Conservation (phyloP, 2,329 filamentous ascomycete genomes). For the Aspergillus candidus region DNA sequence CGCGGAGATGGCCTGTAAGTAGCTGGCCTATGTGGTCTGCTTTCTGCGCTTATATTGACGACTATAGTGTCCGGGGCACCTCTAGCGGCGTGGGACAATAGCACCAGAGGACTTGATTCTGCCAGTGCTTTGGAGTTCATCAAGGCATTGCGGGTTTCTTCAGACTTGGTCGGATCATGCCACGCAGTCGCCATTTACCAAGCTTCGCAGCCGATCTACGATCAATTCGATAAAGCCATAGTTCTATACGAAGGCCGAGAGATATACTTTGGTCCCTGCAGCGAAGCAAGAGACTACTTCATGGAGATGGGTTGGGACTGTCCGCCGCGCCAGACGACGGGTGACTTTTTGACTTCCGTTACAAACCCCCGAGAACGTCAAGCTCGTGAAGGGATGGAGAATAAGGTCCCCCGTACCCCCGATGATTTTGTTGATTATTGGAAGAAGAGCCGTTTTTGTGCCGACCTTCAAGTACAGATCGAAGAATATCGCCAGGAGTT, state of each 20-base stretch:
- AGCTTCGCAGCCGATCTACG: constrained; percentile 47
- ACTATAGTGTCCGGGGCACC: constrained; percentile 29
- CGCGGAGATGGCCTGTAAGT: constrained; percentile 33
- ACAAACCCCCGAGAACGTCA: constrained; percentile 59
- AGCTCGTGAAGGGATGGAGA: constrained; percentile 53
- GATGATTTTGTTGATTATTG: constrained; percentile 59
- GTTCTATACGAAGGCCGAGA: constrained; percentile 72
- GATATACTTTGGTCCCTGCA: constrained; percentile 66
- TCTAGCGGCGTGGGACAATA: constrained; percentile 42
- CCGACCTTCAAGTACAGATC: constrained; percentile 31
- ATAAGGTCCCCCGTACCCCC: constrained; percentile 57
- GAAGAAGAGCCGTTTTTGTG: constrained; percentile 33
- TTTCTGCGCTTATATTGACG: not conserved
- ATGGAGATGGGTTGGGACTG: constrained; percentile 63
- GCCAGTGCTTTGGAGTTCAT: constrained; percentile 56
- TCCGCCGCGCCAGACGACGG: constrained; percentile 60
- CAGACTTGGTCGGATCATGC: constrained; percentile 46
- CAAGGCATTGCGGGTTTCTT: constrained; percentile 45
- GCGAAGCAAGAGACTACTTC: constrained; percentile 59
- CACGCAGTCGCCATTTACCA: constrained; percentile 56
- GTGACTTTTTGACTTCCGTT: constrained; percentile 64
- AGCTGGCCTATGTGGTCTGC: not conserved
- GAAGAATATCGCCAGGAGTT: constrained; percentile 26
- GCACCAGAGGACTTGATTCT: constrained; percentile 49
- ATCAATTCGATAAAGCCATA: constrained; percentile 67